A percentile compares a stretch with the other conserved stretches of the same genome.
Evolutionary conservation across 495 filamentous ascomycete genomes (phyloP).

Genomic region (Cercophora samala): DNA sequence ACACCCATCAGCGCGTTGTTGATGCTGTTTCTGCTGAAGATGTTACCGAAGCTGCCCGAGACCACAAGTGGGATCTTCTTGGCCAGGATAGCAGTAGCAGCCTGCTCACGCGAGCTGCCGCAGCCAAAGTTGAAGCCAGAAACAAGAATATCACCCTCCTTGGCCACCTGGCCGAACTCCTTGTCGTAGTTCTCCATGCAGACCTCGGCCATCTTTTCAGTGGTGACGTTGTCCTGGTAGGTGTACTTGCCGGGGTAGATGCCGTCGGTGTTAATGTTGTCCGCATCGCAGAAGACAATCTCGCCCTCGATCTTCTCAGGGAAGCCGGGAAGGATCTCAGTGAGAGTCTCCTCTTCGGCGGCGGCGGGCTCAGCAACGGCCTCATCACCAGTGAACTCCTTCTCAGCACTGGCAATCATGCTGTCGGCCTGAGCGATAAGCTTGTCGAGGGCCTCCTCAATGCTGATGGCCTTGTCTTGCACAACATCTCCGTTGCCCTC

Average conservation of each 20-base stretch:
- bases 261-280: constrained; percentile 73
- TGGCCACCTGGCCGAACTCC: constrained; percentile 57
- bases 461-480: constrained; percentile 58
- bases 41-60: constrained; percentile 83
- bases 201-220: constrained; percentile 76
- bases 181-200: constrained; percentile 93
- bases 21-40: constrained; percentile 83
- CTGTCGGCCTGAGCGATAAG: constrained; percentile 62
- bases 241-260: constrained; percentile 85
- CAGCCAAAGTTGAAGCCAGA: constrained; percentile 90
- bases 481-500: constrained; percentile 64
- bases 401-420: constrained; percentile 51
- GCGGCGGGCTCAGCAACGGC: constrained; percentile 16
- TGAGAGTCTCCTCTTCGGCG: constrained; percentile 39
- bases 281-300: constrained; percentile 66
- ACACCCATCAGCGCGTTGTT: constrained; percentile 88
- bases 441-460: constrained; percentile 66
- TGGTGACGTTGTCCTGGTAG: constrained; percentile 79
- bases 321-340: constrained; percentile 67
- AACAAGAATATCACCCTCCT: constrained; percentile 74
- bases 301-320: constrained; percentile 62
- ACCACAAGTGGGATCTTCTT: constrained; percentile 82
- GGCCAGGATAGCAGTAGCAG: constrained; percentile 83
- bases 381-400: constrained; percentile 25
- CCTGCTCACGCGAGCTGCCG: constrained; percentile 79